Evolutionary conservation across 257 asterid genomes (phyloP).

Genomic region (Paulownia fortunei): DNA sequence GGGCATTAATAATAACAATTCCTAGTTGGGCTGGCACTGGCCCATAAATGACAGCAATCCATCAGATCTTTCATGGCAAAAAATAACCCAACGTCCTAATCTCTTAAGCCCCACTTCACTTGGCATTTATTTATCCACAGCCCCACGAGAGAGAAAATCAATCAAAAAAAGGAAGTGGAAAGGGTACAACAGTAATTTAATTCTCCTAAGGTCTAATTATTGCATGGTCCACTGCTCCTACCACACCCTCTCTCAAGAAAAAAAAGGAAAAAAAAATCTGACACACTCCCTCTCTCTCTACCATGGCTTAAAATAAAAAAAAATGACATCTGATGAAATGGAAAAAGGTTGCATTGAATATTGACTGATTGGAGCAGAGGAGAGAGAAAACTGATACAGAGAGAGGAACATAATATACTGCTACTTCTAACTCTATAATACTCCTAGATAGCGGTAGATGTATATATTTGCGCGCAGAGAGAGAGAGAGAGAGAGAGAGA

Average conservation of each 20-base stretch:
- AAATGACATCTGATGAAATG: constrained; percentile 38
- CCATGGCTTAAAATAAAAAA: constrained; percentile 16
- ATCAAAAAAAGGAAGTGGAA: neutral
- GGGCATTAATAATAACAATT: constrained; percentile 2
- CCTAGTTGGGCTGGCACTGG: constrained; percentile 48
- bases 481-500: neutral
- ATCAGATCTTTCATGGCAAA: constrained; percentile 30
- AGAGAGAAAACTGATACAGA: constrained; percentile 29
- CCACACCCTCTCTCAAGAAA: constrained; percentile 34
- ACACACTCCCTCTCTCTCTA: constrained; percentile 41
- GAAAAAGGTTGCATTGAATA: constrained; percentile 38
- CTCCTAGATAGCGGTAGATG: constrained; percentile 10
- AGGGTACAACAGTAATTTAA: constrained; percentile 29
- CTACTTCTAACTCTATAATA: constrained; percentile 17
- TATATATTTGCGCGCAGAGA: neutral
- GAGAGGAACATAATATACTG: constrained; percentile 13
- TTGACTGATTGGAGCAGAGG: constrained; percentile 40
- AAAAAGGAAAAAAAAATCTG: constrained; percentile 24
- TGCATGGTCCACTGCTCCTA: constrained; percentile 57
- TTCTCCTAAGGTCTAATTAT: constrained; percentile 38
- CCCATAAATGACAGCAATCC: constrained; percentile 38
- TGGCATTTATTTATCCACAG: constrained; percentile 24
- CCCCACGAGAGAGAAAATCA: constrained; percentile 14
- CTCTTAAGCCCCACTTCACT: constrained; percentile 43
- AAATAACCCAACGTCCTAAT: constrained; percentile 36